phyloP scores from a whole-genome alignment of 495 filamentous ascomycete genomes.

The Trichoderma gamsii region DNA sequence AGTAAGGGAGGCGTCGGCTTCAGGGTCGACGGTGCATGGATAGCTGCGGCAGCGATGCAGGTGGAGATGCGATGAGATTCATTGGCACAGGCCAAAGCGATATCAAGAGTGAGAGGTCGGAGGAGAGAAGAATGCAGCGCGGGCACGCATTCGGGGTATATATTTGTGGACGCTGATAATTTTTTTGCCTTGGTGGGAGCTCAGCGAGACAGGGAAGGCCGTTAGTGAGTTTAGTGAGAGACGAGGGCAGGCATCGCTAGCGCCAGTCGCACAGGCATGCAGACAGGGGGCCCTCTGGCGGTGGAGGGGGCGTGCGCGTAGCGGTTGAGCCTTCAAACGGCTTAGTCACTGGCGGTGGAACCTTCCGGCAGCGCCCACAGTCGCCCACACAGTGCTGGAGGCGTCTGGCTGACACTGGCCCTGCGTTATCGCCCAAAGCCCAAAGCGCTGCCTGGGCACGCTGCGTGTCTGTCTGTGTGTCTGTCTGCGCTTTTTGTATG shows the following conservation, averaged over 20 bases:
- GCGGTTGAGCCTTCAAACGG: background rate
- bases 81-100: conserved; percentile 16
- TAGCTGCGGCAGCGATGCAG: background rate
- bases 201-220: background rate
- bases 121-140: conserved; percentile 9
- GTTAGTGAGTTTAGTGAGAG: background rate
- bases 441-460: background rate
- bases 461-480: background rate
- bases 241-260: conserved; percentile 6
- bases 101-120: background rate
- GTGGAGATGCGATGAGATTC: conserved; percentile 6
- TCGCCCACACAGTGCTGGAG: conserved; percentile 13
- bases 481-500: background rate
- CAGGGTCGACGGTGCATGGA: background rate
- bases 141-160: conserved; percentile 13
- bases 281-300: background rate
- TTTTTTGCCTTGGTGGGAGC: conserved; percentile 5
- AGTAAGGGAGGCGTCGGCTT: background rate
- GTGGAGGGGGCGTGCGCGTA: conserved; percentile 2
- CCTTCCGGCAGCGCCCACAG: background rate
- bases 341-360: conserved; percentile 15
- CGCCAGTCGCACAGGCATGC: conserved; percentile 1
- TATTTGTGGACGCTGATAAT: conserved; percentile 9
- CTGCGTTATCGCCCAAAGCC: background rate
- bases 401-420: background rate